A percentile compares a stretch with the other conserved stretches of the same genome.
Conservation (phyloP, 2,329 filamentous ascomycete species). For the Penicillium sp. region DNA sequence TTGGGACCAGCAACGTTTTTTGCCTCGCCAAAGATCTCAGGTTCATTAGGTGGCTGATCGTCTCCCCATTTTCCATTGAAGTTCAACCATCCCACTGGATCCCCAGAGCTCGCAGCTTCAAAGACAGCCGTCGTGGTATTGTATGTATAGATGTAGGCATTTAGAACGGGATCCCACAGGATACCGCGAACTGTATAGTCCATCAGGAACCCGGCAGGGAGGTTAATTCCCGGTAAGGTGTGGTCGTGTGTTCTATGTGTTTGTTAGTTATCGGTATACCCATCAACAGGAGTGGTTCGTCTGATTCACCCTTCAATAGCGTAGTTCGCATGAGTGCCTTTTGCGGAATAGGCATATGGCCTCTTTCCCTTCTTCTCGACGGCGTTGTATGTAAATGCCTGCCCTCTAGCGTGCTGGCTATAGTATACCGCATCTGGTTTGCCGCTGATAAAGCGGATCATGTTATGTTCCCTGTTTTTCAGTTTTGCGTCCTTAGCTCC, state of each 20-base stretch:
- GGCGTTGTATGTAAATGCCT: conserved; percentile 59
- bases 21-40: conserved; percentile 52
- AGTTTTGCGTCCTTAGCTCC: neutral
- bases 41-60: conserved; percentile 52
- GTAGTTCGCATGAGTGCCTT: conserved; percentile 64
- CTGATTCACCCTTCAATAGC: conserved; percentile 48
- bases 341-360: conserved; percentile 57
- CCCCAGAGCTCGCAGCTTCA: conserved; percentile 44
- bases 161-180: conserved; percentile 59
- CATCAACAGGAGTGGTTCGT: neutral
- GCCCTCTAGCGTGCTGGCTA: conserved; percentile 59
- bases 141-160: conserved; percentile 56
- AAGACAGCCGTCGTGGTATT: conserved; percentile 44
- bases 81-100: conserved; percentile 54
- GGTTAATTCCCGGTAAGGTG: conserved; percentile 58
- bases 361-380: conserved; percentile 53
- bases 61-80: conserved; percentile 63
- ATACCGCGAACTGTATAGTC: conserved; percentile 55
- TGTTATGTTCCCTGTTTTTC: conserved; percentile 58
- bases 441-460: conserved; percentile 61
- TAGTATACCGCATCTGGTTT: conserved; percentile 58
- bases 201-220: conserved; percentile 52
- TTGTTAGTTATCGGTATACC: neutral
- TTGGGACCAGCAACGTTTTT: conserved; percentile 58
- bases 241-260: conserved; percentile 55